Conservation (phyloP, 371 early-diverging fungal species). For the Nematocida ausubeli region DNA sequence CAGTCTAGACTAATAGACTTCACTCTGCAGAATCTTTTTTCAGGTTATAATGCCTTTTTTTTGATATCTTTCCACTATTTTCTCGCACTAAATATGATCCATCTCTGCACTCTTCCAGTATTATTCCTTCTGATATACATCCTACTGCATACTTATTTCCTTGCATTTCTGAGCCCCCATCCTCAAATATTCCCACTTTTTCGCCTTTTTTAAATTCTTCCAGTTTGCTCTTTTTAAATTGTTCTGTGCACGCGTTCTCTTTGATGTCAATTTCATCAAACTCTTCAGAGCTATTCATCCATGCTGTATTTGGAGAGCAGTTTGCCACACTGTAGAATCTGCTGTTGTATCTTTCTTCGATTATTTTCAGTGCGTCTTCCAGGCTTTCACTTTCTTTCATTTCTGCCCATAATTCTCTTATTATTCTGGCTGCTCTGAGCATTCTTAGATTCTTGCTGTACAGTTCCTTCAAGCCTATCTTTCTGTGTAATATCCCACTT, state of each 20-base stretch:
- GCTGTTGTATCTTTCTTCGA: background rate
- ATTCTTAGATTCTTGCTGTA: background rate
- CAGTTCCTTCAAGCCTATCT: background rate
- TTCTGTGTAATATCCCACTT: background rate
- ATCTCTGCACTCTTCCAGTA: background rate
- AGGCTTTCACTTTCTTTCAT: background rate
- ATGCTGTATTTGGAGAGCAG: background rate
- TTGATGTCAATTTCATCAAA: background rate
- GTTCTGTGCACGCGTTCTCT: background rate
- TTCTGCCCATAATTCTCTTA: background rate
- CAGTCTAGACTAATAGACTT: too few relatives aligned
- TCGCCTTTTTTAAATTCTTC: background rate
- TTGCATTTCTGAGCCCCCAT: background rate
- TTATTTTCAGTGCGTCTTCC: background rate
- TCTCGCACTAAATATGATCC: background rate
- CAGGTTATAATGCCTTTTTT: too few relatives aligned
- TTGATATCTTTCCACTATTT: background rate
- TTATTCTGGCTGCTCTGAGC: background rate
- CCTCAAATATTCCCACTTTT: background rate
- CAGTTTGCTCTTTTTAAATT: background rate
- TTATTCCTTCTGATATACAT: background rate
- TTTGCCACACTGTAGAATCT: background rate
- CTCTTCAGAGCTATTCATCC: background rate
- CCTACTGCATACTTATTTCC: background rate
- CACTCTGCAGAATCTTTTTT: too few relatives aligned